phyloP scores from a whole-genome alignment of 352 stramenopile species.

The Phytopythium litorale region DNA sequence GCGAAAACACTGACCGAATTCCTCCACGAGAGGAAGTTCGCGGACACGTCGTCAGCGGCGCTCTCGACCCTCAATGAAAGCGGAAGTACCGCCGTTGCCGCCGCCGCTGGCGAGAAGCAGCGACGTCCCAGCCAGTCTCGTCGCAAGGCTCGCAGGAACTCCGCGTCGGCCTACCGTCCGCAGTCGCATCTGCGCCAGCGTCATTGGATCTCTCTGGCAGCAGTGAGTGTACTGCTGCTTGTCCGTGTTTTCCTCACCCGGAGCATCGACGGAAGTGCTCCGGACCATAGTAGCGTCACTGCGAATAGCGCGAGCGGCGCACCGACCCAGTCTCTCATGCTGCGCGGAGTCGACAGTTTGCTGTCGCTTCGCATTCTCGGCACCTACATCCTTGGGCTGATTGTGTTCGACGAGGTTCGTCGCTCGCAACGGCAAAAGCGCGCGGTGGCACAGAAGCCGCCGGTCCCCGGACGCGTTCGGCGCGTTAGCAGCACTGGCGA shows the following conservation, averaged over 20 bases:
- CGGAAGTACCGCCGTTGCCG: not conserved
- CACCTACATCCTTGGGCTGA: slow-evolving; percentile 42
- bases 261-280: slow-evolving; percentile 20
- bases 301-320: slow-evolving; percentile 3
- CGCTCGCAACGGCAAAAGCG: slow-evolving; percentile 16
- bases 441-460: slow-evolving; percentile 8
- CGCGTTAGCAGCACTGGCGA: not conserved
- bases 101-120: not conserved
- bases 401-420: slow-evolving; percentile 49
- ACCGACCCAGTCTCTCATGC: slow-evolving; percentile 23
- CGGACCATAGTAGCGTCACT: slow-evolving; percentile 2
- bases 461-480: not conserved
- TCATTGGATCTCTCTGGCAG: slow-evolving; percentile 44
- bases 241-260: slow-evolving; percentile 35
- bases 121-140: slow-evolving; percentile 1
- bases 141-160: slow-evolving; percentile 4
- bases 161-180: slow-evolving; percentile 6
- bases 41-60: not conserved
- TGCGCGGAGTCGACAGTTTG: slow-evolving; percentile 36
- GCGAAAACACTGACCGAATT: slow-evolving; percentile 17
- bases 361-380: slow-evolving; percentile 47
- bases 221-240: slow-evolving; percentile 24
- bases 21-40: slow-evolving; percentile 11
- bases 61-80: not conserved
- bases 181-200: slow-evolving; percentile 43